Percentiles rank a stretch among this genome's conserved stretches.
These are phyloP conservation scores for Blakeslea trispora DNA, from an alignment of 371 early-diverging fungal genomes.

Conservation along the genomic window DNA sequence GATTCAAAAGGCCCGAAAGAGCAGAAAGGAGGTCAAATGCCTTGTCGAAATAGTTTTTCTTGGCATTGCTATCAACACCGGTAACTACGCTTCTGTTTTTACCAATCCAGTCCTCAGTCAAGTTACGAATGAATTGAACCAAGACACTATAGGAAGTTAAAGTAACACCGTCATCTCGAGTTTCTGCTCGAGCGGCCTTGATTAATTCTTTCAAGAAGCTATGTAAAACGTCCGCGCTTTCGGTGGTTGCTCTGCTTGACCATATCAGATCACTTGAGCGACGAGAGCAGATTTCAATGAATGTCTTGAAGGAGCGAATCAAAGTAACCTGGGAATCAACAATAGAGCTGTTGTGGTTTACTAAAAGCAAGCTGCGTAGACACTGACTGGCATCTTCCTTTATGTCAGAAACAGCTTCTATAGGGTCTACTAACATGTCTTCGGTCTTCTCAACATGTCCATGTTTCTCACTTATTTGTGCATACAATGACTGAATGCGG, in stretches of 20 bases:
- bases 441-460: conserved; percentile 7
- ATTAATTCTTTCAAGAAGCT: conserved; percentile 31
- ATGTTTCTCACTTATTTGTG: conserved; percentile 14
- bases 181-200: conserved; percentile 20
- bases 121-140: conserved; percentile 35
- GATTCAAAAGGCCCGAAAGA: conserved; percentile 27
- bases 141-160: conserved; percentile 31
- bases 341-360: conserved; percentile 42
- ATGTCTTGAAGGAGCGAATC: conserved; percentile 37
- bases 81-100: conserved; percentile 16
- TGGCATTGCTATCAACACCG: conserved; percentile 16
- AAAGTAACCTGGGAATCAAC: conserved; percentile 41
- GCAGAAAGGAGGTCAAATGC: conserved; percentile 26
- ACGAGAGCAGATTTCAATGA: conserved; percentile 35
- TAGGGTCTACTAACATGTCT: conserved; percentile 22
- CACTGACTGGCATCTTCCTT: conserved; percentile 20
- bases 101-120: conserved; percentile 47
- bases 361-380: conserved; percentile 25
- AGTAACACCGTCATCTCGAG: conserved; percentile 29
- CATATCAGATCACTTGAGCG: conserved; percentile 38
- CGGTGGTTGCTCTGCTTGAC: conserved; percentile 21
- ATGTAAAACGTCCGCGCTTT: conserved; percentile 11
- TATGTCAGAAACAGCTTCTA: conserved; percentile 26
- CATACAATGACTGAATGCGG: conserved; percentile 27
- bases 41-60: conserved; percentile 27